phyloP scores from a whole-genome alignment of 495 filamentous ascomycete genomes.

The Daldinia grandis region DNA sequence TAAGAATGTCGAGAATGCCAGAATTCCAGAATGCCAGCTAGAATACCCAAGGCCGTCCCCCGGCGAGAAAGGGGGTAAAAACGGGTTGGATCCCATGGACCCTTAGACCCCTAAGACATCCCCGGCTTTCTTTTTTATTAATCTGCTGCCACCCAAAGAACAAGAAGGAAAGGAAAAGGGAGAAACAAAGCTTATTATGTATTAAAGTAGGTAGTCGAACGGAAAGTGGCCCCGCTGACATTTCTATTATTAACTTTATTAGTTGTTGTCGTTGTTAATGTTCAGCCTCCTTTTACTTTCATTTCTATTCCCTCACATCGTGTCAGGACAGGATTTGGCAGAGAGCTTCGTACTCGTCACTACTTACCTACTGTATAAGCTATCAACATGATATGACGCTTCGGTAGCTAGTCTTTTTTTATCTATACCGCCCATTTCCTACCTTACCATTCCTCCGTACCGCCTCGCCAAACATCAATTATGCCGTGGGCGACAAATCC shows the following conservation, averaged over 20 bases:
- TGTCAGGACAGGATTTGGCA: conserved; percentile 2
- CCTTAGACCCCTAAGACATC: conserved; percentile 7
- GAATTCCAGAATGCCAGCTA: too few species aligned
- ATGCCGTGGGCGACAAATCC: conserved; percentile 53
- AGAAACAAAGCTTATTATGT: not conserved
- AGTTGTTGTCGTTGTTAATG: conserved; percentile 1
- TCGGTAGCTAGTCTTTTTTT: conserved; percentile 7
- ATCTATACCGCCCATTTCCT: conserved; percentile 18
- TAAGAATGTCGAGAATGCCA: not conserved
- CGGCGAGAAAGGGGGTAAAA: not conserved
- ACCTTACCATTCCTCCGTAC: not conserved
- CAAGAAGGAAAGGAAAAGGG: not conserved
- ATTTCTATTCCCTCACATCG: conserved; percentile 6
- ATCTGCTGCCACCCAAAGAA: not conserved
- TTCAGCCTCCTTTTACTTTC: conserved; percentile 5
- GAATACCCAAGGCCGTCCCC: not conserved
- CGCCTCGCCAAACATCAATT: conserved; percentile 11
- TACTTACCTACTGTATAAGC: not conserved
- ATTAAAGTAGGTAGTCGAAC: conserved; percentile 8
- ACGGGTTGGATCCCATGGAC: conserved; percentile 1
- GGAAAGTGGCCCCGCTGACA: conserved; percentile 19
- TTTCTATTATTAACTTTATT: not conserved
- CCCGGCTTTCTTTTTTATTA: conserved; percentile 5
- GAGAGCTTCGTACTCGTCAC: not conserved
- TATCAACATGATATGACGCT: conserved; percentile 43